Evolutionary conservation across 352 stramenopile species (phyloP).

Genomic region (Phytophthora pistaciae): DNA sequence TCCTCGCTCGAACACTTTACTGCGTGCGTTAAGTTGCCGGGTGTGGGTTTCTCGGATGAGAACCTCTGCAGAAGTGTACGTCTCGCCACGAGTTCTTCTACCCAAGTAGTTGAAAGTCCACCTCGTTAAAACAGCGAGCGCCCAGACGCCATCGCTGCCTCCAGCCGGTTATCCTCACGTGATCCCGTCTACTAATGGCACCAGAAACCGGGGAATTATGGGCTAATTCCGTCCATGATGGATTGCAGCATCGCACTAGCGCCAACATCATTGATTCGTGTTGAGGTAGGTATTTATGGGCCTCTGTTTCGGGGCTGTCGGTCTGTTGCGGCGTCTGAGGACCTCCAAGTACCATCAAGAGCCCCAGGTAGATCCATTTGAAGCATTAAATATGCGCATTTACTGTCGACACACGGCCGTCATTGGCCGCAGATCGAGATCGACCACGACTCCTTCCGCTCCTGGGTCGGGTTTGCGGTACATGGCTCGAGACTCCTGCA

Average conservation of each 20-base stretch:
- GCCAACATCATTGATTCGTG: slow-evolving; percentile 5
- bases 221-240: not conserved
- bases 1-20: slow-evolving; percentile 23
- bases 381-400: slow-evolving; percentile 5
- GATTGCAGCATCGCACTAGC: not conserved
- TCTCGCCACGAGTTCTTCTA: not conserved
- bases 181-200: not conserved
- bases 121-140: slow-evolving; percentile 1
- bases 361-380: too few species aligned
- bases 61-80: not conserved
- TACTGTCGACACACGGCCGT: slow-evolving; percentile 74
- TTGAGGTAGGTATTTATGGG: not conserved
- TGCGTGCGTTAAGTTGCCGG: slow-evolving; percentile 20
- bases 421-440: slow-evolving; percentile 71
- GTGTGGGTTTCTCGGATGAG: slow-evolving; percentile 17
- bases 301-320: not conserved
- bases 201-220: too few species aligned
- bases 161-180: not conserved
- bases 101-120: slow-evolving; percentile 13
- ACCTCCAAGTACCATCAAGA: too few species aligned
- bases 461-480: slow-evolving; percentile 79
- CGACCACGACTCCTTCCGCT: slow-evolving; percentile 76
- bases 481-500: slow-evolving; percentile 85
- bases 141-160: not conserved
- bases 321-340: too few species aligned